A percentile compares a stretch with the other conserved stretches of the same genome.
Evolutionary conservation across 805 yeast genomes (phyloP).

Genomic region (Priceomyces haplophilus): DNA sequence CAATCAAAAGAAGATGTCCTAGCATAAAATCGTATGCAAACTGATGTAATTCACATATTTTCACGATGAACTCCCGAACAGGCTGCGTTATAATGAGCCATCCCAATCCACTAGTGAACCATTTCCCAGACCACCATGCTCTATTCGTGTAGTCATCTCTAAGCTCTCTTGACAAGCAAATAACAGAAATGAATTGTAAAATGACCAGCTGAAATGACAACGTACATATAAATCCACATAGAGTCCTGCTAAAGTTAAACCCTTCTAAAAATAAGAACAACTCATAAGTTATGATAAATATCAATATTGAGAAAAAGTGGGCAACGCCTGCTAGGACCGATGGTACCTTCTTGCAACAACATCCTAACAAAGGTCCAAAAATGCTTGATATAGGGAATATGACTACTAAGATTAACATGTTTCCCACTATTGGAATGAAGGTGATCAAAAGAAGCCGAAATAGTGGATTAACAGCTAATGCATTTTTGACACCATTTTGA

Average conservation of each 20-base stretch:
- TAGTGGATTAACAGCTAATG: slow-evolving; percentile 45
- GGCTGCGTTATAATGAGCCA: slow-evolving; percentile 41
- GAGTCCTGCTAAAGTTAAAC: slow-evolving; percentile 37
- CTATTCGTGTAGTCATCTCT: slow-evolving; percentile 38
- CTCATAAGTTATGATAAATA: slow-evolving; percentile 34
- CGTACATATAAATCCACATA: slow-evolving; percentile 38
- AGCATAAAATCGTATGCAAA: slow-evolving; percentile 49
- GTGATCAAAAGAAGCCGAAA: slow-evolving; percentile 57
- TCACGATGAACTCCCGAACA: slow-evolving; percentile 44
- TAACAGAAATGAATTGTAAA: slow-evolving; percentile 27
- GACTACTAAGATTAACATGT: slow-evolving; percentile 27
- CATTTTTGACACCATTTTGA: slow-evolving; percentile 68
- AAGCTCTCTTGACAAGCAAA: slow-evolving; percentile 41
- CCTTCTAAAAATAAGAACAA: slow-evolving; percentile 40
- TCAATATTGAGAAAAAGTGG: slow-evolving; percentile 33
- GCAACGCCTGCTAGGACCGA: slow-evolving; percentile 39
- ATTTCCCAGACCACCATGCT: slow-evolving; percentile 57
- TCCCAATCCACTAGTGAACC: slow-evolving; percentile 41
- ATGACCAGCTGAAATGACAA: slow-evolving; percentile 36
- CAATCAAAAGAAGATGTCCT: slow-evolving; percentile 41
- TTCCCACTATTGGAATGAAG: slow-evolving; percentile 47
- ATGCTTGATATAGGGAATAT: slow-evolving; percentile 35
- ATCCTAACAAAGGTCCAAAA: slow-evolving; percentile 33
- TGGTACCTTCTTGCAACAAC: slow-evolving; percentile 32
- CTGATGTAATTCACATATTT: slow-evolving; percentile 41